Evolutionary conservation across 495 filamentous ascomycete genomes (phyloP), one percentile per base, ranked within the genome.

Genomic region (Recurvomyces mirabilis): DNA sequence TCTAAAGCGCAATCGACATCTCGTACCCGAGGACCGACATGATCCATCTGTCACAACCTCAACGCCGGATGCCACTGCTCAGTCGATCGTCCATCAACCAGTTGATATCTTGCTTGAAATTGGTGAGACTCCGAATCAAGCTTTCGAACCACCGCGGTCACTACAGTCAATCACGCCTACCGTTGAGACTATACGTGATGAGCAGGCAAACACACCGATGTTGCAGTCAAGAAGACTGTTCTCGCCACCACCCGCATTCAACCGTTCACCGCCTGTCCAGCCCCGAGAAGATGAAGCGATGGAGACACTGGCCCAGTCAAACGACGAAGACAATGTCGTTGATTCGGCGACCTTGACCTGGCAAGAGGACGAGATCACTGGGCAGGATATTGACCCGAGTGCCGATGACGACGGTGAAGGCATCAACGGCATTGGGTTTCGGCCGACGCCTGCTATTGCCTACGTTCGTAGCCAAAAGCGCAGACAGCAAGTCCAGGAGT

Each of bases 361-460:
- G 86, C 79, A 78, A 54, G 81, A 86, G 49, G 69, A 79, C 42
- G 86, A 93, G 53, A 89, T 93, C 48, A 93, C 86, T 0, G 77
- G 86, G 14, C 82, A 91, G 57, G 70, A 82, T 51, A 39, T 47
- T 11, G 46, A 44, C 36, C 17, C 22, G 14, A 49, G 45, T 46
- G 50, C 59, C 23, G 68, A 69, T 18, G 68, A 68, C 32, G 62
- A 68, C 41, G 65, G 66, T 12, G 57, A 55, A 3, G 66, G 69
- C 13, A 56, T 69, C 38, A 65, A 93, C 61, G 89, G 89, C 12
- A 81, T 96, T 55, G 89, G 88, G 1, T 95, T 93, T 63, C 81
- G 77, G 50, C 89, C 89, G 0, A 95, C 87, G 7, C 72, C 87
- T 14, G 82, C 82, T 24, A 77, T 87, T 23, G 88, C 86, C 1